Conservation (phyloP, 768 basidiomycete species). For the Solioccasus polychromus region DNA sequence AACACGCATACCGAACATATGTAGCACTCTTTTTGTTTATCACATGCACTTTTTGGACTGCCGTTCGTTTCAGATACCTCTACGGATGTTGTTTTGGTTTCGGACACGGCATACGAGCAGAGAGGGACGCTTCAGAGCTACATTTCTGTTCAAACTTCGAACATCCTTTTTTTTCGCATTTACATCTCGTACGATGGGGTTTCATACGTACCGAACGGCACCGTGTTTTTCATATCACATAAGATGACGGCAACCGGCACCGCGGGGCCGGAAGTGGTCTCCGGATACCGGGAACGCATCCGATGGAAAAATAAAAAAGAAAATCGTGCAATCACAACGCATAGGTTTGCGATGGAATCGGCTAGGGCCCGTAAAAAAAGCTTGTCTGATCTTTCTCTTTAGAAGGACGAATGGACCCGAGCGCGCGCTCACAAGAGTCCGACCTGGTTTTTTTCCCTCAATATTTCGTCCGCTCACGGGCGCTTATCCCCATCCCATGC, state of each 20-base stretch:
- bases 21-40: constrained; percentile 34
- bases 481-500: too few relatives aligned
- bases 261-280: too few relatives aligned
- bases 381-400: background rate
- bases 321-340: too few relatives aligned
- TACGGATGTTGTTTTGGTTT: constrained; percentile 23
- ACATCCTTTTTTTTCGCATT: background rate
- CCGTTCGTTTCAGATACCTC: constrained; percentile 25
- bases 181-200: background rate
- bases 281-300: too few relatives aligned
- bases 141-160: background rate
- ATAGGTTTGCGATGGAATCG: too few relatives aligned
- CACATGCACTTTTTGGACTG: constrained; percentile 15
- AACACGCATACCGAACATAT: constrained; percentile 31
- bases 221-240: background rate
- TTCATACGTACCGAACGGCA: background rate
- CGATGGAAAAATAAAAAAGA: too few relatives aligned
- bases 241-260: background rate
- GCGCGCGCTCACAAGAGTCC: too few relatives aligned
- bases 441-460: too few relatives aligned
- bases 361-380: too few relatives aligned
- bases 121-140: constrained; percentile 1
- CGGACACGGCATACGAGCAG: constrained; percentile 18
- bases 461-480: too few relatives aligned
- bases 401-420: background rate